Evolutionary conservation across 768 basidiomycete species (phyloP).

Genomic region (Tricholomella constricta): DNA sequence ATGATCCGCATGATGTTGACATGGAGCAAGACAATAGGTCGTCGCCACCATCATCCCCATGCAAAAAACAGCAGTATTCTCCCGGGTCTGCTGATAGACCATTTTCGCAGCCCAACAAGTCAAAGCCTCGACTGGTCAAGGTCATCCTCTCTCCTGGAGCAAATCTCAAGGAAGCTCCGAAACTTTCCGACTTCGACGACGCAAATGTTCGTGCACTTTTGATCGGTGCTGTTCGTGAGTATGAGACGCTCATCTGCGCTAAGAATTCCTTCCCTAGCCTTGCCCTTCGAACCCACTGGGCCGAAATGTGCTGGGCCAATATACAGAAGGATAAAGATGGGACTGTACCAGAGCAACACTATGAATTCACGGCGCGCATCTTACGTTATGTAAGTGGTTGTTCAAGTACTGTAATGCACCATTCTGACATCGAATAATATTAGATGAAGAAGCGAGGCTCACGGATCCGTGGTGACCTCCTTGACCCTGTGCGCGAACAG

Average conservation of each 20-base stretch:
- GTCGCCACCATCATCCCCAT: neutral
- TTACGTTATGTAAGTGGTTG: neutral
- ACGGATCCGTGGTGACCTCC: neutral
- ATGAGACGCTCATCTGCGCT: neutral
- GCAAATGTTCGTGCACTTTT: neutral
- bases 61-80: neutral
- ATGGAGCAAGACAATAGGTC: too few species aligned
- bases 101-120: neutral
- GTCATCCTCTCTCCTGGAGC: neutral
- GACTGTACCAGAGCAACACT: neutral
- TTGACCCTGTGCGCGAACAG: neutral
- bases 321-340: neutral
- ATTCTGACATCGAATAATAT: neutral
- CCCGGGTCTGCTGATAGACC: neutral
- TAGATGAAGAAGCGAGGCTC: neutral
- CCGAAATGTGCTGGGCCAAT: neutral
- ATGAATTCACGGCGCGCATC: constrained; percentile 3
- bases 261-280: neutral
- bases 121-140: neutral
- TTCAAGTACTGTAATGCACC: neutral
- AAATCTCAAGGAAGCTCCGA: neutral
- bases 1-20: too few species aligned
- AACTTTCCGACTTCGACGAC: neutral
- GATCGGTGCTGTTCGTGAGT: neutral
- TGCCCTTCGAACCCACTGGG: neutral